A percentile compares a stretch with the other conserved stretches of the same genome.
Conservation (phyloP, 306 rosid genomes). For the Quercus parvula region DNA sequence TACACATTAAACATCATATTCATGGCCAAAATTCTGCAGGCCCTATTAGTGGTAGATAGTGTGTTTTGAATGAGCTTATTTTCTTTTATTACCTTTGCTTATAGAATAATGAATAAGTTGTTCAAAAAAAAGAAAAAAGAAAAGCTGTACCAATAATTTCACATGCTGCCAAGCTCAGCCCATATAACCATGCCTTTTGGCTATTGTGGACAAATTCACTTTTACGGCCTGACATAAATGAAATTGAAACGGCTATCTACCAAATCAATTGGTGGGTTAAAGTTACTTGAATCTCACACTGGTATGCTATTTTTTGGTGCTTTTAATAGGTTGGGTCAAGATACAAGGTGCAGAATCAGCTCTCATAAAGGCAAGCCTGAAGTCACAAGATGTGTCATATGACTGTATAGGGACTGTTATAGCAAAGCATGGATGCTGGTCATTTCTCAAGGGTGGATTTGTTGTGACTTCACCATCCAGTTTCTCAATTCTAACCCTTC, state of each 20-base stretch:
- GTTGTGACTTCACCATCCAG: slow-evolving; percentile 38
- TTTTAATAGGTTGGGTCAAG: slow-evolving; percentile 67
- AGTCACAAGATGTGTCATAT: slow-evolving; percentile 35
- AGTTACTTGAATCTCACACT: background rate
- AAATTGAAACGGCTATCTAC: background rate
- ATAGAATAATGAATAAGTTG: too few relatives aligned
- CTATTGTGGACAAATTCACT: too few relatives aligned
- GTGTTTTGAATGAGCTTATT: background rate
- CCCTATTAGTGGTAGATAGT: background rate
- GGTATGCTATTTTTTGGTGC: background rate
- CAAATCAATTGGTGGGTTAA: background rate
- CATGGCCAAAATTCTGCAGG: background rate
- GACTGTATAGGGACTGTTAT: slow-evolving; percentile 69
- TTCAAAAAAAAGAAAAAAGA: too few relatives aligned
- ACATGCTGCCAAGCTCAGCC: too few relatives aligned
- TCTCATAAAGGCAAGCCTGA: slow-evolving; percentile 55
- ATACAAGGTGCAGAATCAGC: slow-evolving; percentile 43
- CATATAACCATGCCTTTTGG: too few relatives aligned
- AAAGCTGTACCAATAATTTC: too few relatives aligned
- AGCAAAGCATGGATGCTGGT: slow-evolving; percentile 84
- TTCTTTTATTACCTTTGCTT: background rate
- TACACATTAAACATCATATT: background rate
- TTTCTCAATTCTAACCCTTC: slow-evolving; percentile 49
- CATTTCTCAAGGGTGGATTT: slow-evolving; percentile 97
- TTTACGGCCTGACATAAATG: too few relatives aligned